phyloP scores from a whole-genome alignment of 768 basidiomycete genomes.

The Russula emetica region DNA sequence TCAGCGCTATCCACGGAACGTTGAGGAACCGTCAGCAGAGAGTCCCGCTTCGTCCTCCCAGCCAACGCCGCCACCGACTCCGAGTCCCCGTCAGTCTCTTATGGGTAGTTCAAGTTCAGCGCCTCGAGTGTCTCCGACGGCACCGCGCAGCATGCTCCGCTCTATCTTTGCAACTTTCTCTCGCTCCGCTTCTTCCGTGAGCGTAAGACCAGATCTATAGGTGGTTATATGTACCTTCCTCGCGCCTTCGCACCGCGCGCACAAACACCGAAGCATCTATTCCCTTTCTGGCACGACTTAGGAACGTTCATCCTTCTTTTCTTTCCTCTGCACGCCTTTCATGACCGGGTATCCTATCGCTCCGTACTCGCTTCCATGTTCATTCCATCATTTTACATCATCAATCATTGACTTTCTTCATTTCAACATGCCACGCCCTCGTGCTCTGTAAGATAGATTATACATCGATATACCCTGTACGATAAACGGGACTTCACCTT shows the following conservation, averaged over 20 bases:
- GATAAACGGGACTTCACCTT: constrained; percentile 6
- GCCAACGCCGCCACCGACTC: not conserved
- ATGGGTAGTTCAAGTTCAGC: not conserved
- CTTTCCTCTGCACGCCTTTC: constrained; percentile 4
- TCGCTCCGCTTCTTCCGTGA: constrained; percentile 15
- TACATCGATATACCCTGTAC: constrained; percentile 22
- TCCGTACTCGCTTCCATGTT: constrained; percentile 16
- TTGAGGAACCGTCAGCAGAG: not conserved
- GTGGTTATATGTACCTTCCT: not conserved
- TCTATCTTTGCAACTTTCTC: constrained; percentile 23
- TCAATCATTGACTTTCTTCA: constrained; percentile 10
- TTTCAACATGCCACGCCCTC: constrained; percentile 10
- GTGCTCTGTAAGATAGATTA: constrained; percentile 11
- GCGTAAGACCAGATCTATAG: constrained; percentile 6
- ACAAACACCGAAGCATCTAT: not conserved
- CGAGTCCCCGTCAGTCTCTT: not conserved
- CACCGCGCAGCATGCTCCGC: constrained; percentile 18
- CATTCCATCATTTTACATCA: constrained; percentile 12
- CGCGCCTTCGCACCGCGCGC: not conserved
- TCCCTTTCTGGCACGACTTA: constrained; percentile 9
- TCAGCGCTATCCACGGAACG: not conserved
- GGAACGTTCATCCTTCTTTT: not conserved
- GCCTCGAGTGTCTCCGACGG: constrained; percentile 6
- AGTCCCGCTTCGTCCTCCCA: not conserved
- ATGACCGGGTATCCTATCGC: constrained; percentile 6